phyloP scores from a whole-genome alignment of 2,329 filamentous ascomycete species.

The Phymatotrichopsis omnivora region DNA sequence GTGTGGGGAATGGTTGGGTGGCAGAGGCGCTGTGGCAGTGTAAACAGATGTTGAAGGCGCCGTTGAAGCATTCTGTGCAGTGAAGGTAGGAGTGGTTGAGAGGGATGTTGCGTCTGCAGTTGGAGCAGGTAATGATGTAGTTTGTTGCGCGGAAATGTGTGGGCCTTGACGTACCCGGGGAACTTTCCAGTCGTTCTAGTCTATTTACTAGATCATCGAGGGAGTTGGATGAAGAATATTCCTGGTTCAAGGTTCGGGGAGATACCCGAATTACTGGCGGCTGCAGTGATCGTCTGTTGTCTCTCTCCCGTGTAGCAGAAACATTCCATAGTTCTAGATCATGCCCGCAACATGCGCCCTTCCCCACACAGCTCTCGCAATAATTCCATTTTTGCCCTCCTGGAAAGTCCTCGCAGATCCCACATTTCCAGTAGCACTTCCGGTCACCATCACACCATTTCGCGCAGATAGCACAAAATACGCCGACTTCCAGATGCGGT shows the following conservation, averaged over 20 bases:
- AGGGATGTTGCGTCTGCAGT: neutral
- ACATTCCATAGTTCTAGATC: slow-evolving; percentile 17
- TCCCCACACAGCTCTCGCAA: slow-evolving; percentile 17
- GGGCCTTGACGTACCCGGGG: slow-evolving; percentile 9
- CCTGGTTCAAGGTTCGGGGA: neutral
- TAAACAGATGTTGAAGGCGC: slow-evolving; percentile 16
- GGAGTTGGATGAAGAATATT: neutral
- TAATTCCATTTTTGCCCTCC: slow-evolving; percentile 3
- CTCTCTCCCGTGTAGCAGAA: slow-evolving; percentile 4
- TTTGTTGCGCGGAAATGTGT: slow-evolving; percentile 1
- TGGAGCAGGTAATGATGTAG: slow-evolving; percentile 6
- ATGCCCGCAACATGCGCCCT: slow-evolving; percentile 20
- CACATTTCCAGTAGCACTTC: slow-evolving; percentile 6
- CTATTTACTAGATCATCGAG: neutral
- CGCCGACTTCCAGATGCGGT: slow-evolving; percentile 7
- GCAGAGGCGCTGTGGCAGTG: slow-evolving; percentile 2
- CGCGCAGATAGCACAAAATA: slow-evolving; percentile 26
- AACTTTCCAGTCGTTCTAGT: neutral
- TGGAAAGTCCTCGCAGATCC: slow-evolving; percentile 15
- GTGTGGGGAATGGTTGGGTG: too few relatives aligned
- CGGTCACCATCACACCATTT: slow-evolving; percentile 19
- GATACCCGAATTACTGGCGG: too few relatives aligned
- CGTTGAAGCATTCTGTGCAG: slow-evolving; percentile 4
- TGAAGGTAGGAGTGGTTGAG: slow-evolving; percentile 15
- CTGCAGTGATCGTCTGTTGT: neutral